phyloP scores from a whole-genome alignment of 306 rosid genomes.

The Dalbergia cultrata region DNA sequence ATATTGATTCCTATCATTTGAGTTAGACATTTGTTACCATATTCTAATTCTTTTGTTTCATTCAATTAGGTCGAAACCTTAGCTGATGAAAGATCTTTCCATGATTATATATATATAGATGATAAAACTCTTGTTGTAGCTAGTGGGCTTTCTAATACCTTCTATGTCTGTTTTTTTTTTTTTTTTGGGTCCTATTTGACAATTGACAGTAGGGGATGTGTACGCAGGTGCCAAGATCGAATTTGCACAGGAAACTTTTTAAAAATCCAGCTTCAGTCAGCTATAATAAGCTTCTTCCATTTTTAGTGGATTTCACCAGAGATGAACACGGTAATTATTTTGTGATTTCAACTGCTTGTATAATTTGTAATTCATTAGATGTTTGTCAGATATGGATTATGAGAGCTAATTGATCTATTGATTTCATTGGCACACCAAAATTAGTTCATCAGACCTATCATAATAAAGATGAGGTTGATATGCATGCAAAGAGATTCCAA shows the following conservation, averaged over 20 bases:
- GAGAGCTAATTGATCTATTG: conserved; percentile 25
- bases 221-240: conserved; percentile 66
- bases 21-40: conserved; percentile 27
- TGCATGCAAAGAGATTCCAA: conserved; percentile 19
- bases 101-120: neutral
- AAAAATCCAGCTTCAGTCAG: conserved; percentile 76
- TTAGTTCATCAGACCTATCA: conserved; percentile 27
- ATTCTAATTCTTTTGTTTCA: conserved; percentile 4
- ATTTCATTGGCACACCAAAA: conserved; percentile 50
- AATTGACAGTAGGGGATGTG: conserved; percentile 12
- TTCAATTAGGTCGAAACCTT: conserved; percentile 20
- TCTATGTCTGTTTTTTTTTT: neutral
- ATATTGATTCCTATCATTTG: conserved; percentile 25
- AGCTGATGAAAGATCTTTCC: neutral
- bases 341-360: neutral
- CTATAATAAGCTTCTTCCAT: conserved; percentile 85
- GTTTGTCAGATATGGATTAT: neutral
- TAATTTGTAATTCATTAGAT: neutral
- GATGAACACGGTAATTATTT: conserved; percentile 54
- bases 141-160: neutral
- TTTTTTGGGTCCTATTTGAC: no score
- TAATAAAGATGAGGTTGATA: conserved; percentile 19
- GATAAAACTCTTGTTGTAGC: neutral
- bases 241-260: conserved; percentile 68
- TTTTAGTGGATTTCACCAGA: conserved; percentile 56